These are phyloP conservation scores for Coemansia sp. DNA, from an alignment of 192 early-diverging fungal genomes.

Conservation along the genomic window DNA sequence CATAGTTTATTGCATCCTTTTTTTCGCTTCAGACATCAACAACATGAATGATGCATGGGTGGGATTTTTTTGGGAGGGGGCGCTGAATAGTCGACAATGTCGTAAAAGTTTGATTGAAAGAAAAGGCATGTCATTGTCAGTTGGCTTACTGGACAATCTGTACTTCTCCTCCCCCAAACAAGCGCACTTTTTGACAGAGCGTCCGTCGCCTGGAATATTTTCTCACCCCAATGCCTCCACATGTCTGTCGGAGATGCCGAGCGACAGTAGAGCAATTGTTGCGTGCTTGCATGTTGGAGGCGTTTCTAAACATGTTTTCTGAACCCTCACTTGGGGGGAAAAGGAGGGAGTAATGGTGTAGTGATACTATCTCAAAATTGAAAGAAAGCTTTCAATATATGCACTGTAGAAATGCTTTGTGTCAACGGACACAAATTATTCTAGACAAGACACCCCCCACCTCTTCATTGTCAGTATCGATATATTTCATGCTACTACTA, in stretches of 20 bases:
- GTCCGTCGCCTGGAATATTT: neutral
- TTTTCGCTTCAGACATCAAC: neutral
- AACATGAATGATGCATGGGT: neutral
- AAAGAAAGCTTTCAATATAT: constrained; percentile 4
- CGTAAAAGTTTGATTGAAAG: neutral
- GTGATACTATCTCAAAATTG: neutral
- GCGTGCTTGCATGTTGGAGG: neutral
- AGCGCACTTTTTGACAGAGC: neutral
- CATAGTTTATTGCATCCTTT: neutral
- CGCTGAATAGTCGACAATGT: neutral
- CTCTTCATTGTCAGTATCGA: neutral
- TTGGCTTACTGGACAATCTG: neutral
- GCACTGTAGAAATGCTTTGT: constrained; percentile 2
- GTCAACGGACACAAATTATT: neutral
- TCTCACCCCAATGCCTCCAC: neutral
- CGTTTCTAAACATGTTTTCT: neutral
- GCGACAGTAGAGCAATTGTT: neutral
- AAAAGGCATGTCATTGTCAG: neutral
- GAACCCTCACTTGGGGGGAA: neutral
- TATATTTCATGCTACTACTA: neutral
- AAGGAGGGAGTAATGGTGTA: neutral
- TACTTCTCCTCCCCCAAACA: neutral
- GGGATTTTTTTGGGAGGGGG: neutral
- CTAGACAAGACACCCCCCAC: neutral
- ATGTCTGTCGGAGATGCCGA: neutral